Evolutionary conservation across 2,329 filamentous ascomycete genomes (phyloP).

Genomic region (Ascochyta clinopodiicola): DNA sequence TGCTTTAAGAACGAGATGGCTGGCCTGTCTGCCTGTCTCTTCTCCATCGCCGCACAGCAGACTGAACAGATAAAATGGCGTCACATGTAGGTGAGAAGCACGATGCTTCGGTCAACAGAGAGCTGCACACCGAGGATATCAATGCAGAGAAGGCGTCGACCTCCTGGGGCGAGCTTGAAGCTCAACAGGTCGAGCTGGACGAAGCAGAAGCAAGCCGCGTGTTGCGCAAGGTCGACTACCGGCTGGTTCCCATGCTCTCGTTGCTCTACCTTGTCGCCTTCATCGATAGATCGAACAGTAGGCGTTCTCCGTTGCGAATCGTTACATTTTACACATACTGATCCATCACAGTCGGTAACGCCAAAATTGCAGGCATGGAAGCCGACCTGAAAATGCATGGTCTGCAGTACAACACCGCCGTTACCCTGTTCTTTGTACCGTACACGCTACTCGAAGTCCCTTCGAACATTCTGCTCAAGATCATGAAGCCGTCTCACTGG

Average conservation of each 20-base stretch:
- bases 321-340: background rate
- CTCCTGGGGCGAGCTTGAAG: conserved; percentile 36
- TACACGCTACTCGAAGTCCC: conserved; percentile 49
- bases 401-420: conserved; percentile 50
- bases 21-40: too few species aligned
- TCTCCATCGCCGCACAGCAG: too few species aligned
- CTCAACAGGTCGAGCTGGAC: conserved; percentile 30
- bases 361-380: conserved; percentile 51
- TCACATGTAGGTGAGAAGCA: conserved; percentile 22
- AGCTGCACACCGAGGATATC: conserved; percentile 32
- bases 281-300: conserved; percentile 44
- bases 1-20: conserved; percentile 14
- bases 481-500: conserved; percentile 51
- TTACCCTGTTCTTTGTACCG: conserved; percentile 51
- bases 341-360: conserved; percentile 46
- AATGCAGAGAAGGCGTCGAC: conserved; percentile 31
- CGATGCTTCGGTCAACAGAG: conserved; percentile 11
- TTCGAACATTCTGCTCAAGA: conserved; percentile 52
- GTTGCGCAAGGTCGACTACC: conserved; percentile 44
- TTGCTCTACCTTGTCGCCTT: conserved; percentile 47
- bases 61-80: conserved; percentile 13
- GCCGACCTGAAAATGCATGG: conserved; percentile 48
- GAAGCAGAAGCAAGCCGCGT: conserved; percentile 40
- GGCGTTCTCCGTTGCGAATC: background rate
- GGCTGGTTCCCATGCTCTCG: conserved; percentile 39